Evolutionary conservation across 345 rosid genomes (phyloP).

Genomic region (Euclidium syriacum): DNA sequence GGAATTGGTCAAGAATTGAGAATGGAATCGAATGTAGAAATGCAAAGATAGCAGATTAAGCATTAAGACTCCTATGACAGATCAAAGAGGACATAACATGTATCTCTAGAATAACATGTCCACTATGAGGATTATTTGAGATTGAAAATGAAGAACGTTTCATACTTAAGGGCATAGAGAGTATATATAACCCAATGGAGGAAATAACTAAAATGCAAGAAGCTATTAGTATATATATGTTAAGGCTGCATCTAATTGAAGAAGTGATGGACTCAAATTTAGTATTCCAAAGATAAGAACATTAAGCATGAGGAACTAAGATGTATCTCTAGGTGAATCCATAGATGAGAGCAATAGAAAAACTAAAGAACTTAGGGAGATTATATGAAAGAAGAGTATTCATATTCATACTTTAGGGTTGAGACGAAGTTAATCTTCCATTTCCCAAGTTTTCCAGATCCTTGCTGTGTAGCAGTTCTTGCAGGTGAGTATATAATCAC

Average conservation of each 20-base stretch:
- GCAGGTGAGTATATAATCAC: slow-evolving; percentile 92
- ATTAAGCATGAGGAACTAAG: not conserved
- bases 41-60: too few species aligned
- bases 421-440: slow-evolving; percentile 95
- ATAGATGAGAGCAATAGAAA: not conserved
- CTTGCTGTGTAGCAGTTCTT: slow-evolving; percentile 91
- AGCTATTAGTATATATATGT: too few species aligned
- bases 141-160: too few species aligned
- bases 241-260: not conserved
- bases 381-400: not conserved
- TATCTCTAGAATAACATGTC: too few species aligned
- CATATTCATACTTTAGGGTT: slow-evolving; percentile 73
- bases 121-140: too few species aligned
- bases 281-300: not conserved
- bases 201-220: too few species aligned
- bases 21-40: too few species aligned
- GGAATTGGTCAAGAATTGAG: not conserved
- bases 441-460: slow-evolving; percentile 90
- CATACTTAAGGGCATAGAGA: too few species aligned
- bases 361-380: not conserved
- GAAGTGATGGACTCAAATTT: not conserved
- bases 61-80: too few species aligned
- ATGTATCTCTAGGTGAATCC: not conserved
- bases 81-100: too few species aligned
- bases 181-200: too few species aligned